Evolutionary conservation across 2,329 filamentous ascomycete genomes (phyloP).

Genomic region (Leptographium flavum): DNA sequence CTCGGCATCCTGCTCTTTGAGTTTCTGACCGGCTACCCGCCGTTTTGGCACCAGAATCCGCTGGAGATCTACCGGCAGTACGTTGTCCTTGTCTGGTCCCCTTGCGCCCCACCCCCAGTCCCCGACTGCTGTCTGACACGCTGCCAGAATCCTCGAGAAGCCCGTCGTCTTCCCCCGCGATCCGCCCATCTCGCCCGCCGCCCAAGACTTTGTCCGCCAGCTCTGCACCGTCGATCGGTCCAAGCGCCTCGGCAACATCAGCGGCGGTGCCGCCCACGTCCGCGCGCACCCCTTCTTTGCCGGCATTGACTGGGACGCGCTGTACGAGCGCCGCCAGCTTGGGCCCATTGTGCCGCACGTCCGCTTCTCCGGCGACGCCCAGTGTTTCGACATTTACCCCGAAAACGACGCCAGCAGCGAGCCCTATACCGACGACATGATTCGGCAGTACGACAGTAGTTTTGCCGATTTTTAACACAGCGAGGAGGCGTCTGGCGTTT

Average conservation of each 20-base stretch:
- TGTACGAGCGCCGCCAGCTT: conserved; percentile 46
- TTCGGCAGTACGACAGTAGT: conserved; percentile 51
- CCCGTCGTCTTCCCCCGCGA: conserved; percentile 59
- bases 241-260: conserved; percentile 63
- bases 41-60: conserved; percentile 77
- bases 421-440: conserved; percentile 55
- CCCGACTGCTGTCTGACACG: not conserved
- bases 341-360: conserved; percentile 68
- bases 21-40: conserved; percentile 71
- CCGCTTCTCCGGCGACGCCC: conserved; percentile 56
- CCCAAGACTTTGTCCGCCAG: conserved; percentile 60
- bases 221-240: conserved; percentile 71
- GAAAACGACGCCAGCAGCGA: conserved; percentile 54
- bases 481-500: not conserved
- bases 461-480: conserved; percentile 52
- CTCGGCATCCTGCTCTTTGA: conserved; percentile 74
- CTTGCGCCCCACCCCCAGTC: no score
- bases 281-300: conserved; percentile 66
- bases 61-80: conserved; percentile 77
- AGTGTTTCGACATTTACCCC: conserved; percentile 75
- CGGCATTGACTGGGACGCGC: conserved; percentile 58
- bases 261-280: conserved; percentile 56
- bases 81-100: conserved; percentile 16
- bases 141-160: conserved; percentile 58
- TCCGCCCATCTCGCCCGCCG: conserved; percentile 49